Percentiles rank a stretch among this genome's conserved stretches.
phyloP scores from a whole-genome alignment of 495 filamentous ascomycete genomes.

The Penicillium psychrofluorescens region DNA sequence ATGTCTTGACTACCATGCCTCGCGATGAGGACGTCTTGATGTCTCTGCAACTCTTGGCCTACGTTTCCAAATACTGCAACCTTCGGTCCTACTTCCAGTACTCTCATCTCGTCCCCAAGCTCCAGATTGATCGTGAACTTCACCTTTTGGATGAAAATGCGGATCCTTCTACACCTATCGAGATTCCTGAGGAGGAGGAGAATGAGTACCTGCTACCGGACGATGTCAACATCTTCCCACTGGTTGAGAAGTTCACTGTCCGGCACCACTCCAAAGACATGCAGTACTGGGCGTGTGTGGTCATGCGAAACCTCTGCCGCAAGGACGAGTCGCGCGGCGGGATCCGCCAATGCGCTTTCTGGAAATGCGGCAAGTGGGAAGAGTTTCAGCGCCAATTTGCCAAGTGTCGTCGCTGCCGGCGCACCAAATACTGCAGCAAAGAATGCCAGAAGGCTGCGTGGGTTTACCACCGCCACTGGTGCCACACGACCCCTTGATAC shows the following conservation, averaged over 20 bases:
- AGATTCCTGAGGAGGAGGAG: constrained; percentile 56
- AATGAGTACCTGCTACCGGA: constrained; percentile 90
- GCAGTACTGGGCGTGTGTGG: constrained; percentile 98
- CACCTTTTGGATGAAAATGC: constrained; percentile 66
- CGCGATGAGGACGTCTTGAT: constrained; percentile 95
- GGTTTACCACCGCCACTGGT: constrained; percentile 98
- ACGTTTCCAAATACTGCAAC: constrained; percentile 98
- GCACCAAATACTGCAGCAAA: constrained; percentile 99
- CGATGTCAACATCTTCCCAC: constrained; percentile 94
- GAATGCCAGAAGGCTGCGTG: constrained; percentile 98
- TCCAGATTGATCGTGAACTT: constrained; percentile 83
- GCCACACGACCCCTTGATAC: constrained; percentile 60
- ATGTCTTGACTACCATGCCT: constrained; percentile 79
- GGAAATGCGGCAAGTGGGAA: constrained; percentile 97
- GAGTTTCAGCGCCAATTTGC: constrained; percentile 93
- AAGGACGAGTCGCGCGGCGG: constrained; percentile 93
- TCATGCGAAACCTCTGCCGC: constrained; percentile 97
- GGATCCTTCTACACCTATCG: constrained; percentile 33
- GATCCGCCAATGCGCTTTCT: constrained; percentile 94
- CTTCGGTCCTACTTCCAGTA: constrained; percentile 90
- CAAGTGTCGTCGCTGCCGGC: constrained; percentile 91
- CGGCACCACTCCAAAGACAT: constrained; percentile 91
- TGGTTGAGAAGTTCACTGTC: constrained; percentile 97
- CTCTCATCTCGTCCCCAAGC: constrained; percentile 85
- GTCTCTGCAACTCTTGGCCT: constrained; percentile 95